These are phyloP conservation scores for Rugosomyces carneus DNA, from an alignment of 1,284 basidiomycete species.

Conservation along the genomic window DNA sequence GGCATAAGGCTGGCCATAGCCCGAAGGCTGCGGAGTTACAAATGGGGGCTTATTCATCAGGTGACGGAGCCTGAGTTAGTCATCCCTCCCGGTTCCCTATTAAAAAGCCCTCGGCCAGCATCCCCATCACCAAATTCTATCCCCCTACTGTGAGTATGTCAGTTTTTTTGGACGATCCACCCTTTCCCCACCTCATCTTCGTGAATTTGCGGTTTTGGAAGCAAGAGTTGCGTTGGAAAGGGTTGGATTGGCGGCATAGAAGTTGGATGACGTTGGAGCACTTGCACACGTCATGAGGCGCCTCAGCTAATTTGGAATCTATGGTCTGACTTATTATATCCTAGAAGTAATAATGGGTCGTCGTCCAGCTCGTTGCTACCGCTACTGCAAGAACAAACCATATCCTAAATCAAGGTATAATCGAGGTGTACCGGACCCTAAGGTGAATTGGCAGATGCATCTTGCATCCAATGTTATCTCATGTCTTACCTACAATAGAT, in stretches of 20 bases:
- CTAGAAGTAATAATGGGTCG: conserved; percentile 65
- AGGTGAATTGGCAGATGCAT: conserved; percentile 47
- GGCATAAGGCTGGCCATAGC: too few species aligned
- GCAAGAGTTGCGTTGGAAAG: background rate
- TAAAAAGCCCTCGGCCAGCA: conserved; percentile 12
- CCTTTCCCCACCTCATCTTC: too few species aligned
- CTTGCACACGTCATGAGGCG: background rate
- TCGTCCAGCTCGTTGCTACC: conserved; percentile 93
- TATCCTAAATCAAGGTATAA: conserved; percentile 94
- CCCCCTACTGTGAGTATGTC: conserved; percentile 14
- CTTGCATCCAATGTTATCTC: conserved; percentile 47
- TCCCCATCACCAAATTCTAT: conserved; percentile 3
- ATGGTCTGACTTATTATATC: background rate
- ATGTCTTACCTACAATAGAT: conserved; percentile 53
- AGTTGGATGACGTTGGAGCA: conserved; percentile 18
- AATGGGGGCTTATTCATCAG: conserved; percentile 15
- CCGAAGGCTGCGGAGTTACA: conserved; percentile 11
- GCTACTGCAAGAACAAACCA: conserved; percentile 99
- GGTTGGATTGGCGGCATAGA: conserved; percentile 14
- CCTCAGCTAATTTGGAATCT: background rate
- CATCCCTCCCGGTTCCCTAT: conserved; percentile 12
- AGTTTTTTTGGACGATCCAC: background rate
- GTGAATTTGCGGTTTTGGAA: background rate
- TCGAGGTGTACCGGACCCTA: conserved; percentile 95
- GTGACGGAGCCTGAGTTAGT: conserved; percentile 10